These are phyloP conservation scores for Solanum clarkiae DNA, from an alignment of 257 asterid genomes.

Conservation along the genomic window DNA sequence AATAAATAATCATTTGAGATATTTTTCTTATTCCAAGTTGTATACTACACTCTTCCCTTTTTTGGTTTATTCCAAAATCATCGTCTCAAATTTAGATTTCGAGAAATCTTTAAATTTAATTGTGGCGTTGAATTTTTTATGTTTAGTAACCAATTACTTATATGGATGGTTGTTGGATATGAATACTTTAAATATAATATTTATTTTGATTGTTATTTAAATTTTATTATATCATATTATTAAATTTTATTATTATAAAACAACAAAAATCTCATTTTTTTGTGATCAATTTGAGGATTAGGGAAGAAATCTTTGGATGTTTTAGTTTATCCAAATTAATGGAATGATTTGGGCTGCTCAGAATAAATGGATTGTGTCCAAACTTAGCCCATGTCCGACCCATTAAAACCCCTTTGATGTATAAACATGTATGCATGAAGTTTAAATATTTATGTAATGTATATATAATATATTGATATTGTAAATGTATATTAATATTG, in stretches of 20 bases:
- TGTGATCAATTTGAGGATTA: no score
- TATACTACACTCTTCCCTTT: background rate
- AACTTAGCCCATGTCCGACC: background rate
- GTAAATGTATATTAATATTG: no score
- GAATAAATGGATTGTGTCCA: background rate
- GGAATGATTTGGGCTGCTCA: background rate
- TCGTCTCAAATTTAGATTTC: background rate
- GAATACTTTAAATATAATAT: background rate
- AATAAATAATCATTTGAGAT: no score
- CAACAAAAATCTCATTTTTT: no score
- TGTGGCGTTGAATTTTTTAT: no score
- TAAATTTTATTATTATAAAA: background rate
- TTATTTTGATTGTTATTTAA: background rate
- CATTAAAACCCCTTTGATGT: background rate
- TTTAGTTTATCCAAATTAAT: background rate
- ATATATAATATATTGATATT: no score
- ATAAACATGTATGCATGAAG: no score
- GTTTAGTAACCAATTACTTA: background rate
- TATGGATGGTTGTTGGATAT: background rate
- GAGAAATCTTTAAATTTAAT: background rate
- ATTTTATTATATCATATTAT: background rate
- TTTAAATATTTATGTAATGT: no score
- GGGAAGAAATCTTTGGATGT: background rate
- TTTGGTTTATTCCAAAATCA: background rate
- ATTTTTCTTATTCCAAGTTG: background rate